Conservation (phyloP, 371 early-diverging fungal species). For the Lichtheimia hyalospora region DNA sequence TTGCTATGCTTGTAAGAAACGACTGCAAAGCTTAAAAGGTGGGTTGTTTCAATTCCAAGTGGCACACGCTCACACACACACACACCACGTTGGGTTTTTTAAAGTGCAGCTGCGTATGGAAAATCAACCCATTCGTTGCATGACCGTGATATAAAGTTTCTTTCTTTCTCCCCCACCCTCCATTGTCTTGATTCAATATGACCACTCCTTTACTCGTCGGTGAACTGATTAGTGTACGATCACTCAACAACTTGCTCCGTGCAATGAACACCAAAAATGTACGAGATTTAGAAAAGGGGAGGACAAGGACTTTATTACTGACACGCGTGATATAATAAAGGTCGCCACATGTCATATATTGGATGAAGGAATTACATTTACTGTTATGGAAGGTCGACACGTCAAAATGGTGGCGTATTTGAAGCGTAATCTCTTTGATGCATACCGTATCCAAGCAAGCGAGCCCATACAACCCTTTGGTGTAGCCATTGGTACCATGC, state of each 20-base stretch:
- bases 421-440: constrained; percentile 28
- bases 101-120: no score
- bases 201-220: not conserved
- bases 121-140: no score
- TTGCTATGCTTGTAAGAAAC: no score
- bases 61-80: no score
- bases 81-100: no score
- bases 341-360: constrained; percentile 27
- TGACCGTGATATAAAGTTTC: no score
- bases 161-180: not conserved
- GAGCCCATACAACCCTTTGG: constrained; percentile 25
- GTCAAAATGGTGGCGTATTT: constrained; percentile 39
- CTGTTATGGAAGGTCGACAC: constrained; percentile 25
- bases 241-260: not conserved
- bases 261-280: constrained; percentile 5
- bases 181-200: not conserved
- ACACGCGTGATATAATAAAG: constrained; percentile 6
- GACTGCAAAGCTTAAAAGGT: no score
- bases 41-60: no score
- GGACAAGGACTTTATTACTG: no score
- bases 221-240: not conserved
- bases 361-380: constrained; percentile 39
- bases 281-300: not conserved
- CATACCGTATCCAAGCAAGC: constrained; percentile 12
- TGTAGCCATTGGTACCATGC: constrained; percentile 24